These are phyloP conservation scores for Castanea crenata DNA, from an alignment of 306 rosid species.

Conservation along the genomic window DNA sequence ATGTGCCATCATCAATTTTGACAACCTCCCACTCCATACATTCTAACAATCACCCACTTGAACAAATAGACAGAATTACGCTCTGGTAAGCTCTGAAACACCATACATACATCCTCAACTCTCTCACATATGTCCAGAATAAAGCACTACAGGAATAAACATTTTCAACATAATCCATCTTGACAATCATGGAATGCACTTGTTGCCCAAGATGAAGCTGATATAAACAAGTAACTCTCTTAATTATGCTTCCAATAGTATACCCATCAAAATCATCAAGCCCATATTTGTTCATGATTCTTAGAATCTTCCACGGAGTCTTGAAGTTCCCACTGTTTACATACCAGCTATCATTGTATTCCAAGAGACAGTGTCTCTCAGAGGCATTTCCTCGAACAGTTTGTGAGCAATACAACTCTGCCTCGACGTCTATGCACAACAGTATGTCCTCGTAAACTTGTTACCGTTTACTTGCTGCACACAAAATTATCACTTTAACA, in stretches of 20 bases:
- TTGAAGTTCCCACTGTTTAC: conserved; percentile 36
- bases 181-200: conserved; percentile 55
- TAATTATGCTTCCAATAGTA: conserved; percentile 70
- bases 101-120: conserved; percentile 55
- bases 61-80: conserved; percentile 49
- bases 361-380: conserved; percentile 74
- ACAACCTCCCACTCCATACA: conserved; percentile 57
- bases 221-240: conserved; percentile 45
- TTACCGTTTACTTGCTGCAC: too few relatives aligned
- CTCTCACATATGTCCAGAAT: conserved; percentile 72
- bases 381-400: conserved; percentile 65
- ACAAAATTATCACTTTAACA: too few relatives aligned
- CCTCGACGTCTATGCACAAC: background rate
- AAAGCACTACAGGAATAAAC: conserved; percentile 69
- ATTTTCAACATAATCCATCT: conserved; percentile 46
- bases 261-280: conserved; percentile 40
- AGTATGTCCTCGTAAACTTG: too few relatives aligned
- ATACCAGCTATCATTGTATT: conserved; percentile 58
- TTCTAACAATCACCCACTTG: conserved; percentile 46
- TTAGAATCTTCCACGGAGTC: conserved; percentile 39
- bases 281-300: conserved; percentile 47
- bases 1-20: conserved; percentile 61
- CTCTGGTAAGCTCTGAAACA: conserved; percentile 44
- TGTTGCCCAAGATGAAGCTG: conserved; percentile 48
- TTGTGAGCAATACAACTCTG: conserved; percentile 33